These are phyloP conservation scores for Fusarium xyrophilum DNA, from an alignment of 2,329 filamentous ascomycete species.

Conservation along the genomic window DNA sequence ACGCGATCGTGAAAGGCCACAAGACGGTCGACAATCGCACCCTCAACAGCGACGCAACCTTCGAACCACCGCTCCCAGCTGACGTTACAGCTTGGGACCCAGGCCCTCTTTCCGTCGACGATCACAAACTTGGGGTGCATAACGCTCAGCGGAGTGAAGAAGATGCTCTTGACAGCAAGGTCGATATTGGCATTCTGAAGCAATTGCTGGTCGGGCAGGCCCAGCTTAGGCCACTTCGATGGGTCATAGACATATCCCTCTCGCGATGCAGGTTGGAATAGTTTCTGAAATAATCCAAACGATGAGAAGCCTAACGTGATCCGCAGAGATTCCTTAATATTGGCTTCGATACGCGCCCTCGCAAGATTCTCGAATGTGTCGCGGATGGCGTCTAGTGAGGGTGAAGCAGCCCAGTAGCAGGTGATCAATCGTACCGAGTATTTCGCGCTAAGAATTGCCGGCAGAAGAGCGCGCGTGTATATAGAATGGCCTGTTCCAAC, in stretches of 20 bases:
- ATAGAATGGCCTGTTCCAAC: slow-evolving; percentile 66
- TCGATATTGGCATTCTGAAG: slow-evolving; percentile 67
- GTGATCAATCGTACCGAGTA: slow-evolving; percentile 77
- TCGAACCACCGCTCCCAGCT: slow-evolving; percentile 92
- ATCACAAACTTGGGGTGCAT: slow-evolving; percentile 87
- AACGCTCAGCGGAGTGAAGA: slow-evolving; percentile 82
- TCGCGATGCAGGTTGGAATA: slow-evolving; percentile 71
- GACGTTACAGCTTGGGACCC: slow-evolving; percentile 81
- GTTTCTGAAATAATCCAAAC: slow-evolving; percentile 72
- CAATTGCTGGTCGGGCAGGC: slow-evolving; percentile 63
- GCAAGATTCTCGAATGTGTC: slow-evolving; percentile 67
- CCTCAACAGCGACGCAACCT: slow-evolving; percentile 72
- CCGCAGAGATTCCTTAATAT: slow-evolving; percentile 51
- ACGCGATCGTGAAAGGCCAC: slow-evolving; percentile 70
- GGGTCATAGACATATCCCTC: slow-evolving; percentile 68
- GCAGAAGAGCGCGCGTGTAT: slow-evolving; percentile 62
- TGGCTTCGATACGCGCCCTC: slow-evolving; percentile 40
- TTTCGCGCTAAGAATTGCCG: slow-evolving; percentile 66
- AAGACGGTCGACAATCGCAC: slow-evolving; percentile 67
- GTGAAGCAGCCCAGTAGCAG: slow-evolving; percentile 79
- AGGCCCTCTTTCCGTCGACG: slow-evolving; percentile 70
- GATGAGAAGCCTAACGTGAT: slow-evolving; percentile 81
- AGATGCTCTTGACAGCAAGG: slow-evolving; percentile 76
- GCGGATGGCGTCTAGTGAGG: slow-evolving; percentile 64
- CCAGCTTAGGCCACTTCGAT: slow-evolving; percentile 67